Percentiles rank a stretch among this genome's conserved stretches.
phyloP scores from a whole-genome alignment of 768 basidiomycete species.

The Termitomyces heimii region DNA sequence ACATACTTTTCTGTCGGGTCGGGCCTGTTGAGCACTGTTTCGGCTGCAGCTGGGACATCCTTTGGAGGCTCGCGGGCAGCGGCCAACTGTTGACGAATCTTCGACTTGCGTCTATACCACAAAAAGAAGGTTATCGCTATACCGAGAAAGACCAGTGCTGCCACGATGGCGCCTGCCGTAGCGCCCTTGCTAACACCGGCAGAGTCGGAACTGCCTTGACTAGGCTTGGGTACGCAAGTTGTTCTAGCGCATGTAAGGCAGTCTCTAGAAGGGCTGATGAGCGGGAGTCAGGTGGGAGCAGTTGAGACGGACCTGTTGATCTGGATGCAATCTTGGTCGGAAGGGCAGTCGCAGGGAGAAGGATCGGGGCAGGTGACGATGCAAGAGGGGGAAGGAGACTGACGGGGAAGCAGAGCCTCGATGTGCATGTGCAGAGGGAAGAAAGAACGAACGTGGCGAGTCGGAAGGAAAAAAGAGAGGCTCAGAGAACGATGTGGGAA shows the following conservation, averaged over 20 bases:
- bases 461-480: conserved; percentile 16
- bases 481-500: conserved; percentile 9
- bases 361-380: conserved; percentile 35
- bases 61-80: conserved; percentile 34
- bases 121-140: conserved; percentile 46
- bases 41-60: conserved; percentile 70
- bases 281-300: neutral
- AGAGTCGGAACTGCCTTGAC: conserved; percentile 17
- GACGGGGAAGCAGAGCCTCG: conserved; percentile 34
- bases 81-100: conserved; percentile 30
- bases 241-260: conserved; percentile 51
- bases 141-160: conserved; percentile 52
- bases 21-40: conserved; percentile 74
- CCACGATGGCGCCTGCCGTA: conserved; percentile 69
- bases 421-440: conserved; percentile 22
- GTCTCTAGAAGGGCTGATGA: conserved; percentile 32
- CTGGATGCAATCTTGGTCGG: conserved; percentile 52
- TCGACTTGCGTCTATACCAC: conserved; percentile 58
- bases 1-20: conserved; percentile 67
- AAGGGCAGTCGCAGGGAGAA: conserved; percentile 48
- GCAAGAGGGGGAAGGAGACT: conserved; percentile 8
- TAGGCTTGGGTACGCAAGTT: conserved; percentile 37
- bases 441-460: conserved; percentile 24
- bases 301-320: conserved; percentile 46
- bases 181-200: conserved; percentile 59